Conservation (phyloP, 148 eudicot genomes). For the Cornus controversa region DNA sequence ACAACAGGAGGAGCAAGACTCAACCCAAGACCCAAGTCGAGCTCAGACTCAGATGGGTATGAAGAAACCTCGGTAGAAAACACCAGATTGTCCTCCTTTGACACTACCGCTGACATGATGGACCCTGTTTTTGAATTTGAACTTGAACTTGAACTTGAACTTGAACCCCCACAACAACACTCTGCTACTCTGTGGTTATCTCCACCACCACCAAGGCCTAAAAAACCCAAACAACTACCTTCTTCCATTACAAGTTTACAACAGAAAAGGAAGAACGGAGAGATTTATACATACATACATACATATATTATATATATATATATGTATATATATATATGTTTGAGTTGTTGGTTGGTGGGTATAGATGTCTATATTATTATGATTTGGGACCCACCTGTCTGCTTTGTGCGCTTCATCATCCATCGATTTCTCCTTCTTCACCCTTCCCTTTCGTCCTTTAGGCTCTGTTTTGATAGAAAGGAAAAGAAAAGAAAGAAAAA, state of each 20-base stretch:
- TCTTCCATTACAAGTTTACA: conserved; percentile 14
- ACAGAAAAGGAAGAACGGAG: not conserved
- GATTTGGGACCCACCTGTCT: conserved; percentile 48
- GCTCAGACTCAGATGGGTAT: conserved; percentile 47
- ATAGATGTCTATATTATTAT: not conserved
- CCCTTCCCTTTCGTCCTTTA: not conserved
- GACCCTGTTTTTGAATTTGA: conserved; percentile 32
- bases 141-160: conserved; percentile 3
- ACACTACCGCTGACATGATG: conserved; percentile 32
- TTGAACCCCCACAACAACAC: conserved; percentile 12
- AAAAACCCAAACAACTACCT: conserved; percentile 9
- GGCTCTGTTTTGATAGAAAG: too few relatives aligned
- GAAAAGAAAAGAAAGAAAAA: too few relatives aligned
- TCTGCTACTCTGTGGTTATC: not conserved
- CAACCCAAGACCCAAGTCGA: conserved; percentile 68
- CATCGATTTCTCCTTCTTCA: conserved; percentile 13
- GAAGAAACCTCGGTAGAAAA: conserved; percentile 44
- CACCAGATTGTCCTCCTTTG: conserved; percentile 35
- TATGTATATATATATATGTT: not conserved
- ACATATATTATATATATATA: too few relatives aligned
- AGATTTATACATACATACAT: too few relatives aligned
- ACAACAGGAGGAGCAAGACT: conserved; percentile 42
- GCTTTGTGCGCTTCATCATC: conserved; percentile 25
- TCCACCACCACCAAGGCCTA: conserved; percentile 20
- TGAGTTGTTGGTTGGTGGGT: conserved; percentile 4